A percentile compares a stretch with the other conserved stretches of the same genome.
Evolutionary conservation across 306 rosid genomes (phyloP).

Genomic region (Dalbergia oliveri): DNA sequence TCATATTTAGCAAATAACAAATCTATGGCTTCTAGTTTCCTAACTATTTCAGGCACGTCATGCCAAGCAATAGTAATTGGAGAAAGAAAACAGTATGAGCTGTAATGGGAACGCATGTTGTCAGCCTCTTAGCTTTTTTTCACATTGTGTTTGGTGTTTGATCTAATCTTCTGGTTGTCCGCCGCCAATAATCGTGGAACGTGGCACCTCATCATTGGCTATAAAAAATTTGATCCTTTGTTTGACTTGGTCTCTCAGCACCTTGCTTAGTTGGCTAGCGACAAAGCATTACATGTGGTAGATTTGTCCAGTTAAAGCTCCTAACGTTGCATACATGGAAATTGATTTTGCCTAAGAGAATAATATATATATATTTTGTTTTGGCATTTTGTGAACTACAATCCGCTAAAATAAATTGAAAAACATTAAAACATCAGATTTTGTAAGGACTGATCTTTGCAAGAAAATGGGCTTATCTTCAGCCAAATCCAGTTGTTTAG

Average conservation of each 20-base stretch:
- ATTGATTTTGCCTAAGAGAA: neutral
- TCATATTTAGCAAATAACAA: no score
- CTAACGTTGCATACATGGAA: neutral
- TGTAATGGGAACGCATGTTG: no score
- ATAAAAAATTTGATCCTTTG: conserved; percentile 7
- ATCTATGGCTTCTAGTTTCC: no score
- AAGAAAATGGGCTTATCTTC: conserved; percentile 29
- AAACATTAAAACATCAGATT: conserved; percentile 15
- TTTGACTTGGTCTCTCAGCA: conserved; percentile 34
- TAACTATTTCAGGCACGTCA: no score
- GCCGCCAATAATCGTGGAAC: neutral
- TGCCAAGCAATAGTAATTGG: no score
- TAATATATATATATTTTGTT: neutral
- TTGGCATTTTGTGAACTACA: neutral
- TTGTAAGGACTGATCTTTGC: conserved; percentile 16
- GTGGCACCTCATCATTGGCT: conserved; percentile 34
- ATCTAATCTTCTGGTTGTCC: neutral
- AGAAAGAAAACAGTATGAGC: no score
- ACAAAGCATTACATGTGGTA: conserved; percentile 38
- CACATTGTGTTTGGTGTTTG: no score
- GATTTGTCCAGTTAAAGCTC: neutral
- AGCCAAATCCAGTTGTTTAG: conserved; percentile 1
- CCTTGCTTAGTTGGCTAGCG: conserved; percentile 40
- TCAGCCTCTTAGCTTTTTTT: no score
- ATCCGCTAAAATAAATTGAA: neutral